A percentile compares a stretch with the other conserved stretches of the same genome.
Evolutionary conservation across 768 basidiomycete species (phyloP).

Genomic region (Dentipellis sp.): DNA sequence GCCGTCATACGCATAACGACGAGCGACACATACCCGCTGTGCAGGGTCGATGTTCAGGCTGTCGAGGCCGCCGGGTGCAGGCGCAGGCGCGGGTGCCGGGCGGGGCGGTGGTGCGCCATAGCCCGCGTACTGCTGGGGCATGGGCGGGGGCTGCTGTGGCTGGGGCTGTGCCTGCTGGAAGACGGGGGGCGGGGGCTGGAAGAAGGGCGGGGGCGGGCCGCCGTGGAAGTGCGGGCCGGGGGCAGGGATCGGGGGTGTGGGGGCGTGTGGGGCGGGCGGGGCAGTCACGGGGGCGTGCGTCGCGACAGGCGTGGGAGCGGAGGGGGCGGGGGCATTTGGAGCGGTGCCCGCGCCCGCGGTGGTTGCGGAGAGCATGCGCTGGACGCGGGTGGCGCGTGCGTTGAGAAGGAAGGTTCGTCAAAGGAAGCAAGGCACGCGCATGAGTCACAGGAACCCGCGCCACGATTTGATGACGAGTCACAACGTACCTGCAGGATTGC

Average conservation of each 20-base stretch:
- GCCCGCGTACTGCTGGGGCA: constrained; percentile 11
- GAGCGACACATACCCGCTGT: constrained; percentile 11
- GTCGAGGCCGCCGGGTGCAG: constrained; percentile 21
- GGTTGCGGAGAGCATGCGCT: constrained; percentile 45
- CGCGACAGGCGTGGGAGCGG: not conserved
- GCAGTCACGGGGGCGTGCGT: constrained; percentile 6
- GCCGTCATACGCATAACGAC: not conserved
- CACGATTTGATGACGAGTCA: not conserved
- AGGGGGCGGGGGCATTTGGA: constrained; percentile 8
- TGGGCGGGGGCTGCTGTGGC: constrained; percentile 21
- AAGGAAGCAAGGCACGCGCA: not conserved
- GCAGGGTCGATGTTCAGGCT: constrained; percentile 11
- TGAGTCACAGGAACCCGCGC: too few species aligned
- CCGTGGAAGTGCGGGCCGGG: constrained; percentile 17
- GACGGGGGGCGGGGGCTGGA: constrained; percentile 15
- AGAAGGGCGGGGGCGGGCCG: constrained; percentile 16
- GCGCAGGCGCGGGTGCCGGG: constrained; percentile 21
- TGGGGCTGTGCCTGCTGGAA: constrained; percentile 24
- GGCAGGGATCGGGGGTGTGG: constrained; percentile 10
- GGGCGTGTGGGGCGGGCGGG: constrained; percentile 7
- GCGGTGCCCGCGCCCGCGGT: constrained; percentile 6
- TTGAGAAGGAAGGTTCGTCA: not conserved
- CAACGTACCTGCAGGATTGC: constrained; percentile 63
- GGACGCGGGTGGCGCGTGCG: not conserved
- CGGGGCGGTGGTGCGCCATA: constrained; percentile 21